Conservation (phyloP, 441 rosid species). For the Syzygium syzygioides region DNA sequence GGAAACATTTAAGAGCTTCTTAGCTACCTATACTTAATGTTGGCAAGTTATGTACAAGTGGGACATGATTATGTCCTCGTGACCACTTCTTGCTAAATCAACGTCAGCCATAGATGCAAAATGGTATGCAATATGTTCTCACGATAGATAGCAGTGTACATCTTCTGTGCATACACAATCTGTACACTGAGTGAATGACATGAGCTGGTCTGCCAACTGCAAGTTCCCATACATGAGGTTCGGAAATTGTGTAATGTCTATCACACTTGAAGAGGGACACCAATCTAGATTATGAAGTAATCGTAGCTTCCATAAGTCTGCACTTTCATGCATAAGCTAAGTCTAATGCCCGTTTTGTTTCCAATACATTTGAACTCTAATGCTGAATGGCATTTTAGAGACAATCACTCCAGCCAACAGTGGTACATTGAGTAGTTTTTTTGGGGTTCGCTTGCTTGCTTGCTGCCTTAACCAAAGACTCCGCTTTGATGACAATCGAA, state of each 20-base stretch:
- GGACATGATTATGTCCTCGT: background rate
- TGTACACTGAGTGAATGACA: background rate
- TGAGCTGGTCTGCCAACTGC: background rate
- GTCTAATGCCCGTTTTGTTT: background rate
- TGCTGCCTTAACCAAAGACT: background rate
- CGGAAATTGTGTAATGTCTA: background rate
- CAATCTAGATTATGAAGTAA: background rate
- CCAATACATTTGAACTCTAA: background rate
- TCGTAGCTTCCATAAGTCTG: background rate
- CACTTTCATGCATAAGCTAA: background rate
- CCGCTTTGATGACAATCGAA: background rate
- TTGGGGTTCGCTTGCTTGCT: background rate
- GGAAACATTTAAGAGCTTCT: slow-evolving; percentile 27
- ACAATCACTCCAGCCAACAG: background rate
- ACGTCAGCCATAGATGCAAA: no score
- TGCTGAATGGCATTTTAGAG: background rate
- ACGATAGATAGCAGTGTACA: background rate
- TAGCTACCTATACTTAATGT: background rate
- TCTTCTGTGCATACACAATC: background rate
- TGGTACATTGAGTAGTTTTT: background rate
- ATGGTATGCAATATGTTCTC: background rate
- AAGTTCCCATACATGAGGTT: background rate
- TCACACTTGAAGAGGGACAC: background rate
- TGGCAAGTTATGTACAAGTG: background rate
- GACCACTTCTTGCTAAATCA: background rate